Base-by-base conservation (phyloP, 2,329 filamentous ascomycete species). In the Claviceps quebecensis region DNA sequence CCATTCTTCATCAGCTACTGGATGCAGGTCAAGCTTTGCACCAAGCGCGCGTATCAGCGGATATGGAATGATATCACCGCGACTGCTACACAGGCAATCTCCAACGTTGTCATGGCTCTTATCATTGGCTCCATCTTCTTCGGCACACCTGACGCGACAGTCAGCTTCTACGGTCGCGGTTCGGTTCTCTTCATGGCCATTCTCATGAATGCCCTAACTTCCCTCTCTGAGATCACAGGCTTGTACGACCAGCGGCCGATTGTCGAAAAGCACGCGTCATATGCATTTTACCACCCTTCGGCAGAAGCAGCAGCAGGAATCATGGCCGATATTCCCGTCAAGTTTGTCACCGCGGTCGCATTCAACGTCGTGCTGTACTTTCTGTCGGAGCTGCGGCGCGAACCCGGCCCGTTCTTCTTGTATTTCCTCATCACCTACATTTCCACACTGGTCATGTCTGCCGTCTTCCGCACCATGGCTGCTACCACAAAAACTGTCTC, bases 381-480 rank as follows among this genome's bases (percentile, higher is more conserved):
- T 57, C 60, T 82, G 58, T 62, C 73, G 1, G 71, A 70, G 1
- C 65, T 80, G 2, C 64, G 71, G 1, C 74, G 83, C 29, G 76
- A 79, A 48, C 71, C 85, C 0, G 78, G 75, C 1, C 70, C 78
- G 1, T 93, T 90, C 71, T 93, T 93, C 67, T 73, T 87, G 55
- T 93, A 83, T 69, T 75, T 85, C 55, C 68, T 93, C 17, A 74
- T 89, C 57, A 81, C 78, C 0, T 86, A 85, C 62, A 66, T 80
- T 16, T 73, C 77, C 1, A 87, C 80, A 0, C 72, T 91, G 57
- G 75, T 81, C 56, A 89, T 90, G 83, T 83, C 77, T 39, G 86
- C 83, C 65, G 71, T 88, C 41, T 91, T 91, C 70, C 74, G 86
- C 26, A 85, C 81, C 0, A 80, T 91, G 59, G 86, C 80, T 0